Conservation (phyloP, 352 stramenopile genomes). For the Phytophthora lateralis region DNA sequence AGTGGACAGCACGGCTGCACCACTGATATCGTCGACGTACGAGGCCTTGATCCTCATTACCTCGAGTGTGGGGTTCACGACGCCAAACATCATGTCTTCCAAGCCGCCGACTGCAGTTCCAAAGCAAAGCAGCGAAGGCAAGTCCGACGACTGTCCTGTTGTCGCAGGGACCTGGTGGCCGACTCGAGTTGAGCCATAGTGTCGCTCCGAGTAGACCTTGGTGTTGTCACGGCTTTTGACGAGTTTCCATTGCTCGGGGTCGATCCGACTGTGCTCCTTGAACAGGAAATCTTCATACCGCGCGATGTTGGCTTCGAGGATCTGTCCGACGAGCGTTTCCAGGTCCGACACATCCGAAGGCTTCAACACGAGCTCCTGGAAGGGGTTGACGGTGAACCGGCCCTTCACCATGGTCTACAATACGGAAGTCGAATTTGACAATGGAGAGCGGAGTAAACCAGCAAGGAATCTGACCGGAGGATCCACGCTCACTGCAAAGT, state of each 20-base stretch:
- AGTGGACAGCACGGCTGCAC: slow-evolving; percentile 45
- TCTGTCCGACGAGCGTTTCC: slow-evolving; percentile 28
- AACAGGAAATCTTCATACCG: slow-evolving; percentile 43
- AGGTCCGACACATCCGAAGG: slow-evolving; percentile 34
- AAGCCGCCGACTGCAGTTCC: slow-evolving; percentile 44
- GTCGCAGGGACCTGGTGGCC: slow-evolving; percentile 18
- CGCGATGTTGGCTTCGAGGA: slow-evolving; percentile 36
- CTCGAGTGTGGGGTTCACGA: slow-evolving; percentile 51
- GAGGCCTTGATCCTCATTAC: slow-evolving; percentile 57
- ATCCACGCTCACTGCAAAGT: background rate
- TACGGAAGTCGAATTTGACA: background rate
- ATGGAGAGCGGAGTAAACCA: slow-evolving; percentile 12
- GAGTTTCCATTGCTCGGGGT: slow-evolving; percentile 37
- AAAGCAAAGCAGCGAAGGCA: slow-evolving; percentile 37
- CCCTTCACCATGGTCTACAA: slow-evolving; percentile 24
- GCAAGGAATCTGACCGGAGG: slow-evolving; percentile 5
- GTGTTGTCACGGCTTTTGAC: slow-evolving; percentile 39
- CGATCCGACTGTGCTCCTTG: slow-evolving; percentile 34
- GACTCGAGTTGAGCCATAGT: slow-evolving; percentile 22
- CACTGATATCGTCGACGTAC: slow-evolving; percentile 52
- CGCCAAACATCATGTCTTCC: slow-evolving; percentile 63
- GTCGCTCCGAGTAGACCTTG: slow-evolving; percentile 33
- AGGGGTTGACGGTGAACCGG: slow-evolving; percentile 41
- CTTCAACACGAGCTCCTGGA: slow-evolving; percentile 35
- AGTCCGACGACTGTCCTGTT: slow-evolving; percentile 16